Percentiles rank a stretch among this genome's conserved stretches.
Evolutionary conservation across 495 filamentous ascomycete species (phyloP).

Genomic region (Clohesyomyces aquaticus): DNA sequence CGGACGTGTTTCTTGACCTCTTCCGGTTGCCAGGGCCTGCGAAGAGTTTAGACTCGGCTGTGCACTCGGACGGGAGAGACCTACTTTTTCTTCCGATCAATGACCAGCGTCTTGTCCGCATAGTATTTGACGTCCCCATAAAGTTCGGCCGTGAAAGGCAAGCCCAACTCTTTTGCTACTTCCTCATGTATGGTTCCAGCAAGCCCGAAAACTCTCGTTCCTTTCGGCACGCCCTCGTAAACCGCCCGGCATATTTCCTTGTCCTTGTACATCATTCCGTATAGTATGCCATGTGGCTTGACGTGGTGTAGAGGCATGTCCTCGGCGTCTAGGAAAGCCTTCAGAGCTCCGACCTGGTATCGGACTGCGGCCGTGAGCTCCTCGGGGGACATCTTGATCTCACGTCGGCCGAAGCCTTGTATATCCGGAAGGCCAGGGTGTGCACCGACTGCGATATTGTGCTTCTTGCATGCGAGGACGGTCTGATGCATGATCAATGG

Average conservation of each 20-base stretch:
- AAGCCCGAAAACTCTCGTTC: conserved; percentile 60
- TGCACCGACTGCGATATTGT: conserved; percentile 58
- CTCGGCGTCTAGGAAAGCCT: conserved; percentile 60
- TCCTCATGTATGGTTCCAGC: conserved; percentile 59
- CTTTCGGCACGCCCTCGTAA: conserved; percentile 55
- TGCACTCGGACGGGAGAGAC: background rate
- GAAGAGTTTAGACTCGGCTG: background rate
- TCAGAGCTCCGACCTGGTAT: conserved; percentile 64
- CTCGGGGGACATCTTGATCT: conserved; percentile 58
- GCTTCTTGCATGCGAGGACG: conserved; percentile 58
- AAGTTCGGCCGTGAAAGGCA: conserved; percentile 62
- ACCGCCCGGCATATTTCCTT: conserved; percentile 57
- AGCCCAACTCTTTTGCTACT: conserved; percentile 55
- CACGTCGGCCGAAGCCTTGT: conserved; percentile 64
- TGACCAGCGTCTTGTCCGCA: conserved; percentile 54
- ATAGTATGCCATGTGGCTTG: conserved; percentile 56
- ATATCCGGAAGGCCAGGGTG: conserved; percentile 66
- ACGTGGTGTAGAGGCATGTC: conserved; percentile 60
- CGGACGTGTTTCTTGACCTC: conserved; percentile 53
- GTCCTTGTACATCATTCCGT: conserved; percentile 62
- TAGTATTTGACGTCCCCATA: conserved; percentile 61
- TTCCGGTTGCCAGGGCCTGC: conserved; percentile 52
- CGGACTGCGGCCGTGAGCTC: conserved; percentile 60
- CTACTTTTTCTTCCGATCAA: conserved; percentile 60
- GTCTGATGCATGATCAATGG: conserved; percentile 64